Evolutionary conservation across 441 rosid genomes (phyloP), one percentile per base, ranked within the genome.

Genomic region (Gossypium schwendimanii): DNA sequence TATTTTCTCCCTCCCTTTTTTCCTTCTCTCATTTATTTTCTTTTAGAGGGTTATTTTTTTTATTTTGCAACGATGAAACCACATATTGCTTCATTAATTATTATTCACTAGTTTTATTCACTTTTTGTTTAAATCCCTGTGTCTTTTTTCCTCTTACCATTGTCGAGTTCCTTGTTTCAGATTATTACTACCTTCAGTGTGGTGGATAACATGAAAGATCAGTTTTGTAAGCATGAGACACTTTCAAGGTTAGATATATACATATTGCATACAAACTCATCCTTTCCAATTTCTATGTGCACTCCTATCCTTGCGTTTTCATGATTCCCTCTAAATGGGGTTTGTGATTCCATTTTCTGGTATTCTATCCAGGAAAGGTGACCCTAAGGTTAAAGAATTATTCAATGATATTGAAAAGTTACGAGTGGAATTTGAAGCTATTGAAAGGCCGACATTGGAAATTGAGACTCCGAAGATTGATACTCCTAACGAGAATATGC

Each of bases 121-220:
- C 31, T 64, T 41, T 11, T 4, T 8, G 3, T 76, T 8, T 55
- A 49, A 6, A 2, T 2, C 63, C n/a, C 2, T 36, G 8, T 3
- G 21, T 26, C 58, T 63, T 20, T 58, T 11, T 33, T 33, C 39
- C 39, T 33, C 2, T 33, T 33, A 33, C 39, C 8, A 1, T 33
- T 33, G 39, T 33, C 1, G 39, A 33, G 73, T 76, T 59, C 69
- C 69, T 21, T 74, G 45, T 74, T 78, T 69, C 89, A 95, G 99
- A 93, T 95, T 79, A 80, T 93, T 72, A 82, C 97, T 14, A 90
- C 95, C 76, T 89, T 95, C 84, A 88, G 96, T 75, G 89, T 95
- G 44, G 98, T 90, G 78, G 99, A 90, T 83, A 89, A 83, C 86
- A 86, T 95, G 90, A 93, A 87, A 77, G 97, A 88, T 80, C 94